Conservation (phyloP, 805 yeast genomes). For the Candida vartiovaarae region DNA sequence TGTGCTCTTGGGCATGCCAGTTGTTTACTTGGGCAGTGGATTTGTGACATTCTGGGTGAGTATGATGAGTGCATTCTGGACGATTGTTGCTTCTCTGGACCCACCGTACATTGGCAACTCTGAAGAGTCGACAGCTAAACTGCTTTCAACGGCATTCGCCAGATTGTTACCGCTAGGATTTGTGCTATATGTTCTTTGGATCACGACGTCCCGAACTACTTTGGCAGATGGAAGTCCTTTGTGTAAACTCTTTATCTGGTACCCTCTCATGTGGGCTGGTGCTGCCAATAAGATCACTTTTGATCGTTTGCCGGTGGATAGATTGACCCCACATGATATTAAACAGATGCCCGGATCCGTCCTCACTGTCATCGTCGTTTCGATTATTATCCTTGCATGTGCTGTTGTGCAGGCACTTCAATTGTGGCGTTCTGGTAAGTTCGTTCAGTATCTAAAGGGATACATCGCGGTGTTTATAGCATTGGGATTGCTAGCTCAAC, state of each 20-base stretch:
- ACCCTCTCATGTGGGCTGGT: slow-evolving; percentile 79
- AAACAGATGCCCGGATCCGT: slow-evolving; percentile 73
- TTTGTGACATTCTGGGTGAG: slow-evolving; percentile 54
- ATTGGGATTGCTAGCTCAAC: slow-evolving; percentile 35
- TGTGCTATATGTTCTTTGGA: slow-evolving; percentile 66
- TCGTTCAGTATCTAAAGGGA: slow-evolving; percentile 48
- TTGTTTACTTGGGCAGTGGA: slow-evolving; percentile 43
- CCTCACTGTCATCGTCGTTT: slow-evolving; percentile 49
- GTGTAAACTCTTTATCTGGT: slow-evolving; percentile 47
- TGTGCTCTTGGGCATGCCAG: slow-evolving; percentile 53
- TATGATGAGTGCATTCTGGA: slow-evolving; percentile 73
- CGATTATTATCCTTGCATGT: slow-evolving; percentile 41
- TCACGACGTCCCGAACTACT: slow-evolving; percentile 43
- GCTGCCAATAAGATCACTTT: slow-evolving; percentile 80
- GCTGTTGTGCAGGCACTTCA: slow-evolving; percentile 68
- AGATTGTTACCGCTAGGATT: slow-evolving; percentile 72
- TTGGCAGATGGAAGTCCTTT: slow-evolving; percentile 34
- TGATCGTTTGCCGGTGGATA: slow-evolving; percentile 82
- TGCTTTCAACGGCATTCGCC: slow-evolving; percentile 65
- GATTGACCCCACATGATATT: slow-evolving; percentile 68
- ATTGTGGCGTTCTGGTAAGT: slow-evolving; percentile 72
- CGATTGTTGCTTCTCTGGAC: slow-evolving; percentile 65
- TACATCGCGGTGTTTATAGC: slow-evolving; percentile 42
- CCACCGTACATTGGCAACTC: slow-evolving; percentile 66
- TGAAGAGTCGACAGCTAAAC: slow-evolving; percentile 44